Conservation (phyloP, 192 early-diverging fungal genomes). For the Obelidium mucronatum region DNA sequence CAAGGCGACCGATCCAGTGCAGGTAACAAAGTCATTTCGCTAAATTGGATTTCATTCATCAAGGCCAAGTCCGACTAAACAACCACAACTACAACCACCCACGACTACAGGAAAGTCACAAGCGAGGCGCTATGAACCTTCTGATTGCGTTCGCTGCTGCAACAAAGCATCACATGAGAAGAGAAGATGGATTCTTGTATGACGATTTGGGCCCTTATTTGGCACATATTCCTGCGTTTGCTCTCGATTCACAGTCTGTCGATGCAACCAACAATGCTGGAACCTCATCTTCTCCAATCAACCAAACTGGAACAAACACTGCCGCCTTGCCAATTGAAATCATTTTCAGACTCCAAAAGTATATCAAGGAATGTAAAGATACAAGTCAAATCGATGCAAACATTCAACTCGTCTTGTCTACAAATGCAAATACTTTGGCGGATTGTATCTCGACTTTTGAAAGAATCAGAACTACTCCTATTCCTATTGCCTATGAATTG, state of each 20-base stretch:
- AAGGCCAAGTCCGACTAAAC: too few species aligned
- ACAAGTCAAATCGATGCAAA: neutral
- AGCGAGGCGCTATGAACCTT: conserved; percentile 68
- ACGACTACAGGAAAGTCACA: neutral
- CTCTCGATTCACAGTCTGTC: too few species aligned
- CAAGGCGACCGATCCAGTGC: neutral
- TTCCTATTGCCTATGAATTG: conserved; percentile 87
- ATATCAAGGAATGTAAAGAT: neutral
- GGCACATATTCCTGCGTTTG: neutral
- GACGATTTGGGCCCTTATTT: conserved; percentile 61
- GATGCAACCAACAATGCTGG: neutral
- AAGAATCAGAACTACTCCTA: conserved; percentile 85
- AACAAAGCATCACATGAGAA: conserved; percentile 85
- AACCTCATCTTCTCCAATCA: neutral
- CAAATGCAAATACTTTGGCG: conserved; percentile 28
- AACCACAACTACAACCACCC: neutral
- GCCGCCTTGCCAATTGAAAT: conserved; percentile 17
- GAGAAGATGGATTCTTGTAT: conserved; percentile 66
- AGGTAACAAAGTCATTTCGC: neutral
- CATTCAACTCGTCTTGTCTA: neutral
- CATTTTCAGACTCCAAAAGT: conserved; percentile 3
- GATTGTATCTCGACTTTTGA: conserved; percentile 68
- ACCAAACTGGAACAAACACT: neutral
- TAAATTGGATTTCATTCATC: neutral
- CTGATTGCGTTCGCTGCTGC: conserved; percentile 78